A percentile compares a stretch with the other conserved stretches of the same genome.
These are phyloP conservation scores for Sordariomycetes sp. DNA, from an alignment of 2,329 filamentous ascomycete genomes.

Conservation along the genomic window DNA sequence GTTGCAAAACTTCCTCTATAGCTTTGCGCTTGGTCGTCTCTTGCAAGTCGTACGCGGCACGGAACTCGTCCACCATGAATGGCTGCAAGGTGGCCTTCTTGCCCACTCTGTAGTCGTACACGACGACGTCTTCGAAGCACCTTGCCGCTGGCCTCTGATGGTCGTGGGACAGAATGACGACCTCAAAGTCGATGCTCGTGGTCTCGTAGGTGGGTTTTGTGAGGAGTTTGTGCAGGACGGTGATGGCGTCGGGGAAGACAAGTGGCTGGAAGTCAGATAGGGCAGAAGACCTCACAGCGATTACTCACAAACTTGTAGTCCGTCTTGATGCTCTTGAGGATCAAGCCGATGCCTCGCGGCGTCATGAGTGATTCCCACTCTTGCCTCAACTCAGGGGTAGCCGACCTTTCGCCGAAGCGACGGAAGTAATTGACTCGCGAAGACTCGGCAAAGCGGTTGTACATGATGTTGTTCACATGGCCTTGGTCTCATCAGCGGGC, in stretches of 20 bases:
- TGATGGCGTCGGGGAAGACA: slow-evolving; percentile 73
- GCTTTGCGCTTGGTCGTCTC: slow-evolving; percentile 9
- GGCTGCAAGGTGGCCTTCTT: slow-evolving; percentile 26
- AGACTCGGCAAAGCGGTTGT: slow-evolving; percentile 76
- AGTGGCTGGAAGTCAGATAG: slow-evolving; percentile 50
- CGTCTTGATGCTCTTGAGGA: slow-evolving; percentile 69
- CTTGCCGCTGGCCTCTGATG: slow-evolving; percentile 65
- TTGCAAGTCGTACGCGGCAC: slow-evolving; percentile 24
- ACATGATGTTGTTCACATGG: slow-evolving; percentile 82
- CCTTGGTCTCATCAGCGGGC: too few relatives aligned
- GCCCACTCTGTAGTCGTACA: slow-evolving; percentile 52
- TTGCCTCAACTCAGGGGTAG: slow-evolving; percentile 50
- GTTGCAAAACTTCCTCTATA: slow-evolving; percentile 1
- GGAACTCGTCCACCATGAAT: slow-evolving; percentile 29
- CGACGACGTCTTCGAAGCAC: slow-evolving; percentile 67
- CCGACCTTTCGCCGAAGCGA: slow-evolving; percentile 55
- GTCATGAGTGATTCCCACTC: slow-evolving; percentile 64
- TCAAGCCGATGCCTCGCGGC: slow-evolving; percentile 59
- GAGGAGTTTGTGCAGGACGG: slow-evolving; percentile 72
- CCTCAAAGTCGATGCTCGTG: slow-evolving; percentile 47
- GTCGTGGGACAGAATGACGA: slow-evolving; percentile 64
- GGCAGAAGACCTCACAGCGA: background rate
- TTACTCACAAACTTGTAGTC: slow-evolving; percentile 78
- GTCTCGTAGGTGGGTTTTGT: slow-evolving; percentile 31
- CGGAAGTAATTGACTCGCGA: slow-evolving; percentile 70